Base-by-base conservation (phyloP, 1,284 basidiomycete genomes). In the Blastosporella zonata region DNA sequence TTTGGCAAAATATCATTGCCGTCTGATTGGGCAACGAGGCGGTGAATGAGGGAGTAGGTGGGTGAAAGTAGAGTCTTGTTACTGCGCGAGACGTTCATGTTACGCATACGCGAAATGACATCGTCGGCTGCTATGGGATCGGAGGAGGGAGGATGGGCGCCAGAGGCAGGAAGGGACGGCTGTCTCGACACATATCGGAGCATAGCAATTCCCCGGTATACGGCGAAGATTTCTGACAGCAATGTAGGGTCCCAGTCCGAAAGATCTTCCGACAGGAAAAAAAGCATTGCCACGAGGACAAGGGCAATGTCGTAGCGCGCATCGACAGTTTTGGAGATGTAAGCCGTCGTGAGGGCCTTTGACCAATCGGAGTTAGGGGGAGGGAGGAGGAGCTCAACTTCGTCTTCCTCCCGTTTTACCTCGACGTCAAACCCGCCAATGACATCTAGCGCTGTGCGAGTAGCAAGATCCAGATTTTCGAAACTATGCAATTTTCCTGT, bases 201-300 rank as follows among this genome's bases (percentile, higher is more conserved):
- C 70, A 87, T 84, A 15, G 82, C 79, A 20, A 85, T 67, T 15
- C 85, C 85, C 25, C 88, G 77, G 59, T 87, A 90, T n/a, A 89
- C 79, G 10, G 84, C 84, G 61, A 90, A 84, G 21, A 87, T 75
- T 60, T 90, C 87, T 10, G 81, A 81, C 23, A 90, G 66, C 25
- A 89, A 59, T 13, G 78, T 69, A 20, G 81, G 77, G 57, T 86
- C 81, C 81, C 83, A 87, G 27, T 71, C 64, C 27, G 69, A 65
- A 15, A 87, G 67, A 25, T 82, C 76, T 20, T 82, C 78, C 5
- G 81, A 72, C 46, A 87, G 70, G 68, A 88, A 85, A 59, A 89
- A 82, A n/a, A 90, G 70, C 22, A 90, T 65, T n/a, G 76, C 73
- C 45, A 87, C 67, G 44, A 91, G 67, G 6, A 79, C 73, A 6